These are phyloP conservation scores for Kodamaea ohmeri DNA, from an alignment of 1,139 yeast species.

Conservation along the genomic window DNA sequence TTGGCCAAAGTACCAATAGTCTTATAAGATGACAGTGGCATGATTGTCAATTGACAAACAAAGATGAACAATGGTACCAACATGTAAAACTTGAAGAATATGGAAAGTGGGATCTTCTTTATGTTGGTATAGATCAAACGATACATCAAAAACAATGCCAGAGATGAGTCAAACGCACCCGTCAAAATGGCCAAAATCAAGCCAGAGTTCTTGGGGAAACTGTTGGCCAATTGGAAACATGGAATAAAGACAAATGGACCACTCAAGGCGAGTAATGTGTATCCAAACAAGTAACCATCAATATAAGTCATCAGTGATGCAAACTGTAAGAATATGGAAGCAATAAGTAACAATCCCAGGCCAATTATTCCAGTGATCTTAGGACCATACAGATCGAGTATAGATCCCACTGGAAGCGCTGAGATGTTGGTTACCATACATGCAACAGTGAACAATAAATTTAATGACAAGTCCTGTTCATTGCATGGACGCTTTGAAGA, in stretches of 20 bases:
- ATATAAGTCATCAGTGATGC: conserved; percentile 29
- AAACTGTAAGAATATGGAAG: conserved; percentile 47
- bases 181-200: conserved; percentile 67
- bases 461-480: conserved; percentile 76
- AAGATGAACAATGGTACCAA: conserved; percentile 73
- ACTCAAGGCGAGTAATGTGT: conserved; percentile 66
- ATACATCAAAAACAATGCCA: conserved; percentile 69
- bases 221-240: conserved; percentile 73
- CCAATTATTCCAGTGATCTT: conserved; percentile 77
- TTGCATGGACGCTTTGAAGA: conserved; percentile 45
- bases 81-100: conserved; percentile 65
- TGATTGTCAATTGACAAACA: conserved; percentile 65
- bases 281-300: conserved; percentile 67
- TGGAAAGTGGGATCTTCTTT: conserved; percentile 33
- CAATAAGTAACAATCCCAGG: conserved; percentile 51
- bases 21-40: conserved; percentile 79
- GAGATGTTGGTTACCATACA: conserved; percentile 85
- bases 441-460: conserved; percentile 78
- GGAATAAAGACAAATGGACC: conserved; percentile 83
- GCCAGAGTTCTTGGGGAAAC: conserved; percentile 72
- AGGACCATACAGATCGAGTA: conserved; percentile 79
- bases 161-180: conserved; percentile 76
- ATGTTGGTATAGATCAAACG: conserved; percentile 56
- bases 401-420: conserved; percentile 77
- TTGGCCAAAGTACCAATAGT: conserved; percentile 66